Evolutionary conservation across 768 basidiomycete species (phyloP).

Genomic region (Floccularia luteovirens): DNA sequence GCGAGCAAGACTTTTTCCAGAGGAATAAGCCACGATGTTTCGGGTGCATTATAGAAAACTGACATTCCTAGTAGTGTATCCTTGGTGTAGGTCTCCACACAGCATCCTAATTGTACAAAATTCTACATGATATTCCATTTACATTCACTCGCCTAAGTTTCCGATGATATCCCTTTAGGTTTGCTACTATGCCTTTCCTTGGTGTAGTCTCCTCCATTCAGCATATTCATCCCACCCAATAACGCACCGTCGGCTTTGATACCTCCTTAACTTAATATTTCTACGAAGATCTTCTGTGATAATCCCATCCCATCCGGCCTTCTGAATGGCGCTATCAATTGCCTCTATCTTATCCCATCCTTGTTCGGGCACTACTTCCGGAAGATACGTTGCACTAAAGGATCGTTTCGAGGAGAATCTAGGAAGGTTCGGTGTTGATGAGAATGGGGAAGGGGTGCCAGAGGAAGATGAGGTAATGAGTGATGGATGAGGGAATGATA

Average conservation of each 20-base stretch:
- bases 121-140: too few relatives aligned
- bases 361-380: constrained; percentile 87
- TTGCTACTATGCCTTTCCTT: constrained; percentile 11
- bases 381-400: constrained; percentile 87
- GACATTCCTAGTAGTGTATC: too few relatives aligned
- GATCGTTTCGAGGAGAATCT: constrained; percentile 45
- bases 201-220: constrained; percentile 55
- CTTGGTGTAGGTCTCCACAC: too few relatives aligned
- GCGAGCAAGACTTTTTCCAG: constrained; percentile 24
- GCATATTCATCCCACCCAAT: constrained; percentile 75
- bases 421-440: constrained; percentile 56
- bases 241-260: constrained; percentile 66
- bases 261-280: constrained; percentile 69
- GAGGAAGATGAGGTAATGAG: constrained; percentile 48
- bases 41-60: too few relatives aligned
- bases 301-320: constrained; percentile 82
- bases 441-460: constrained; percentile 61
- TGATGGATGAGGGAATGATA: constrained; percentile 79
- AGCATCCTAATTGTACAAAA: too few relatives aligned
- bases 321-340: constrained; percentile 84
- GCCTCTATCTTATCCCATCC: constrained; percentile 92
- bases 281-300: constrained; percentile 80
- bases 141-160: too few relatives aligned
- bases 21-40: too few relatives aligned
- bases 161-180: too few relatives aligned